phyloP scores from a whole-genome alignment of 2,329 filamentous ascomycete species.

The Biscogniauxia marginata region DNA sequence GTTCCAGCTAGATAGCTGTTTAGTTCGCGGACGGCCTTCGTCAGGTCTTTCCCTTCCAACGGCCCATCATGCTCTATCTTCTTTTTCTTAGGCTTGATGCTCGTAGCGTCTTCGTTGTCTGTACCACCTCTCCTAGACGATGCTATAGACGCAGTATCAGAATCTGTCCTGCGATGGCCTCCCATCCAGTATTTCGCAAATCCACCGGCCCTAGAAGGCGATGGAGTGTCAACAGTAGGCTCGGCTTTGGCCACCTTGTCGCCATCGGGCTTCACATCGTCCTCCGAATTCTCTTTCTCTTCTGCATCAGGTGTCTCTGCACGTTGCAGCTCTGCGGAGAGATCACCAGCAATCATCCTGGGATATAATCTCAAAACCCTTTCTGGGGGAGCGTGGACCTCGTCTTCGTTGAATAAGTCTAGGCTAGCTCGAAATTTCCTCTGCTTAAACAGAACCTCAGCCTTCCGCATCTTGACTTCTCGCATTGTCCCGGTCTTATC shows the following conservation, averaged over 20 bases:
- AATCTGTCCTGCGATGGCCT: slow-evolving; percentile 42
- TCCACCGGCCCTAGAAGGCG: slow-evolving; percentile 41
- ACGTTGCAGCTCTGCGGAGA: slow-evolving; percentile 56
- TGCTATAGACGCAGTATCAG: slow-evolving; percentile 59
- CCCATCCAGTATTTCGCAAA: slow-evolving; percentile 56
- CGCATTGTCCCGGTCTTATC: slow-evolving; percentile 79
- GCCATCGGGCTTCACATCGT: slow-evolving; percentile 35
- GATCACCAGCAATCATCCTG: slow-evolving; percentile 74
- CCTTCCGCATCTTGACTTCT: slow-evolving; percentile 89
- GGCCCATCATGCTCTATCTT: slow-evolving; percentile 48
- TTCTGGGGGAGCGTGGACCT: slow-evolving; percentile 86
- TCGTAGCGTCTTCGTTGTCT: slow-evolving; percentile 52
- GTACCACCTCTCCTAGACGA: slow-evolving; percentile 56
- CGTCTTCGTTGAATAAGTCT: slow-evolving; percentile 80
- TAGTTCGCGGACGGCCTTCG: slow-evolving; percentile 75
- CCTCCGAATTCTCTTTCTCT: slow-evolving; percentile 37
- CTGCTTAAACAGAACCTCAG: slow-evolving; percentile 76
- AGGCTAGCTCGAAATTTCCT: slow-evolving; percentile 83
- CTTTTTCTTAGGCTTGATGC: slow-evolving; percentile 47
- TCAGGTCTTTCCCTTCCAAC: slow-evolving; percentile 79
- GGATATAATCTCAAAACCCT: slow-evolving; percentile 85
- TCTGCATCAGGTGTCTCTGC: slow-evolving; percentile 49
- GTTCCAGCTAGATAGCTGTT: slow-evolving; percentile 88
- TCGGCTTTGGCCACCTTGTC: slow-evolving; percentile 33
- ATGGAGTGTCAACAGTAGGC: slow-evolving; percentile 23